Base-by-base conservation (phyloP, 2,329 filamentous ascomycete genomes). In the Exophiala calicioides region DNA sequence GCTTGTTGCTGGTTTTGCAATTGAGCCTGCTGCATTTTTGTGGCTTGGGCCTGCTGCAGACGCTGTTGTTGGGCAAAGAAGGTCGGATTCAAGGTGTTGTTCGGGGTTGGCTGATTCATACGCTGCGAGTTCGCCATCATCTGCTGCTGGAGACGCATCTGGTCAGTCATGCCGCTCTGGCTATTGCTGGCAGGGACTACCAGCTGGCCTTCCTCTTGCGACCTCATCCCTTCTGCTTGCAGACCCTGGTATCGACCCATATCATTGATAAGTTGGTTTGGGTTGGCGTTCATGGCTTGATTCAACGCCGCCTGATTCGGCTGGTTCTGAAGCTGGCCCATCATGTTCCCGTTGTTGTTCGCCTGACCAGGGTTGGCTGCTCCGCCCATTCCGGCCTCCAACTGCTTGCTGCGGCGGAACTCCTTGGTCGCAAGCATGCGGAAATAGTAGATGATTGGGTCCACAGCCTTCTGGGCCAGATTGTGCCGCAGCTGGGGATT, bases 141-240 rank as follows among this genome's bases (percentile, higher is more conserved):
- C 52, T 71, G 69, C 47, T 68, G 66, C 40, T 69, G 66, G 4
- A 64, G 64, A 24, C 67, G 57, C 49, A 70, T 68, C n/a, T 65
- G 65, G 15, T 62, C 60, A 34, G 69, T 67, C 33, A 66, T 64
- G 55, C 72, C 75, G 38, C 52, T 55, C 50, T 72, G 71, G 41
- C 77, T 77, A 58, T 77, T 79, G 62, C 79, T 84, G 5, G 79
- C 81, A 7, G 81, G 81, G 3, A 84, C 81, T n/a, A 83, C 80
- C 31, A 78, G 68, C 52, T 81, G 78, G 6, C 81, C 81, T 37
- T 76, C 76, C 62, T 82, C 77, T 58, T 81, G 78, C 12, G 76
- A 75, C 41, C 79, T 77, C 55, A 82, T 64, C n/a, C 78, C 80
- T 53, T 81, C 80, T 30, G 75, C 76, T 63, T 84, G 81, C 56